Evolutionary conservation across 1,284 basidiomycete genomes (phyloP).

Genomic region (Meira miltonrushii): DNA sequence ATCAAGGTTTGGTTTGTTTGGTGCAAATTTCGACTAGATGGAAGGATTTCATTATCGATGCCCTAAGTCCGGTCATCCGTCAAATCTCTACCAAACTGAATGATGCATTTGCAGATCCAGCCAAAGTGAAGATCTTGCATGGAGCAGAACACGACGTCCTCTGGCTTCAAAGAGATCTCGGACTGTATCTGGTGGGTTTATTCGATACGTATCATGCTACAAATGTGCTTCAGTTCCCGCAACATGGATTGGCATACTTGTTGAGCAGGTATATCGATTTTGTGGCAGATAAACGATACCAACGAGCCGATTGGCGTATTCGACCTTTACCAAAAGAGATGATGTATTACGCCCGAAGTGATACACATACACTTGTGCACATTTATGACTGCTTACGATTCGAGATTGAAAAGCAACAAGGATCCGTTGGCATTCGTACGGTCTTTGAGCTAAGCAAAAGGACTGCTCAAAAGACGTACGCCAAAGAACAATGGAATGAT

Average conservation of each 20-base stretch:
- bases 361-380: conserved; percentile 89
- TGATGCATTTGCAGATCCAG: conserved; percentile 72
- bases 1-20: conserved; percentile 80
- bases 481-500: conserved; percentile 49
- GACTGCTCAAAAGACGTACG: conserved; percentile 42
- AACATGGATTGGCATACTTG: conserved; percentile 75
- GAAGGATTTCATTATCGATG: conserved; percentile 81
- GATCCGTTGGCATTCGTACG: conserved; percentile 53
- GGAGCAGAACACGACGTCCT: conserved; percentile 90
- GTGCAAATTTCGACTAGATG: conserved; percentile 76
- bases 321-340: conserved; percentile 80
- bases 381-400: conserved; percentile 89
- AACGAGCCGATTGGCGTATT: conserved; percentile 94
- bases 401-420: conserved; percentile 61
- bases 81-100: conserved; percentile 66
- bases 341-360: conserved; percentile 85
- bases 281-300: conserved; percentile 89
- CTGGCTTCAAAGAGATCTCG: conserved; percentile 95
- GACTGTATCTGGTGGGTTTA: conserved; percentile 83
- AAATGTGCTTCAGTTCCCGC: conserved; percentile 65
- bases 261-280: conserved; percentile 87
- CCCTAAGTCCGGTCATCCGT: conserved; percentile 63
- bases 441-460: conserved; percentile 42
- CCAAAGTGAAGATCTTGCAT: conserved; percentile 75
- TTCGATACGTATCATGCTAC: conserved; percentile 97